Evolutionary conservation across 2,329 filamentous ascomycete species (phyloP).

Genomic region (Colletotrichum neosansevieriae): DNA sequence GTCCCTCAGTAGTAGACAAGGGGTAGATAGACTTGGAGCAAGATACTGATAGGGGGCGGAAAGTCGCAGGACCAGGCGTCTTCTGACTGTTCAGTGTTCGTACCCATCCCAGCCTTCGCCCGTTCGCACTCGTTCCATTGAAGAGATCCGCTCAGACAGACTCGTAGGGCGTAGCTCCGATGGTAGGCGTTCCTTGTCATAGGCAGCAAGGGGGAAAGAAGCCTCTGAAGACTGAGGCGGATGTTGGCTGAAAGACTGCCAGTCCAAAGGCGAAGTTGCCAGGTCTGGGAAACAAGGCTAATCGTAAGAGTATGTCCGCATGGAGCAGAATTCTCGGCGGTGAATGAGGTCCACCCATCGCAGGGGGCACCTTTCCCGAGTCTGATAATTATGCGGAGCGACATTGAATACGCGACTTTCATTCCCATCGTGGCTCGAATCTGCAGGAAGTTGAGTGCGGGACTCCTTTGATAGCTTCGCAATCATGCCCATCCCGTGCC

Average conservation of each 20-base stretch:
- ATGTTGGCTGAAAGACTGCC: neutral
- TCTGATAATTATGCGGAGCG: neutral
- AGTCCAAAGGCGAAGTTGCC: neutral
- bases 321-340: neutral
- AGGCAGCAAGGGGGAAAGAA: neutral
- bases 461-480: neutral
- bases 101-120: neutral
- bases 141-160: too few species aligned
- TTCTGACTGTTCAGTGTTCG: too few species aligned
- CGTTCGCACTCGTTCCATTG: neutral
- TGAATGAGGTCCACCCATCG: conserved; percentile 1
- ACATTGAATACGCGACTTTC: neutral
- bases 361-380: neutral
- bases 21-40: neutral
- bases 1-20: neutral
- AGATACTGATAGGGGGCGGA: too few species aligned
- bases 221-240: neutral
- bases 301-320: neutral
- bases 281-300: conserved; percentile 3
- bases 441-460: conserved; percentile 2
- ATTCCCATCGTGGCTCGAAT: conserved; percentile 1
- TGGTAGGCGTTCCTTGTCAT: neutral
- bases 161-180: neutral
- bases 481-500: neutral
- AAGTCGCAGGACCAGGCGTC: too few species aligned